These are phyloP conservation scores for Aegilops bicornis DNA, from an alignment of 176 grass and related monocot genomes.

Conservation along the genomic window DNA sequence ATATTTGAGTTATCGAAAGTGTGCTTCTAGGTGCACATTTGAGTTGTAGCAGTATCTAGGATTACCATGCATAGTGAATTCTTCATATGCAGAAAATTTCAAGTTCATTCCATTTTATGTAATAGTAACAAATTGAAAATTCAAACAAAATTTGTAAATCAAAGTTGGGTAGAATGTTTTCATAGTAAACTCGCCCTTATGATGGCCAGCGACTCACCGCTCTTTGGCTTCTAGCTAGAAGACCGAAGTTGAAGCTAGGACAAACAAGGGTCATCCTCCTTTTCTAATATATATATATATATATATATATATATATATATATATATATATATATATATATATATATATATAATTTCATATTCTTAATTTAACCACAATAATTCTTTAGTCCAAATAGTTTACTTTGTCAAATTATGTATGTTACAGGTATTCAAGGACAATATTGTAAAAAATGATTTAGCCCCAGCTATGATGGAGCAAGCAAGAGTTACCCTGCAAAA, in stretches of 20 bases:
- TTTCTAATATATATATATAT: too few species aligned
- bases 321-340: too few species aligned
- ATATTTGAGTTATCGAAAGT: too few species aligned
- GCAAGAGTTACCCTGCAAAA: not conserved
- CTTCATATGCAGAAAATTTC: not conserved
- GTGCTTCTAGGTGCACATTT: too few species aligned
- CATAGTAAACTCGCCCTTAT: not conserved
- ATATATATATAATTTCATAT: not conserved
- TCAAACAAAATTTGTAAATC: not conserved
- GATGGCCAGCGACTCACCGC: not conserved
- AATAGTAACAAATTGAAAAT: not conserved
- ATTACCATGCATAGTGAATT: not conserved
- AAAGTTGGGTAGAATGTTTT: too few species aligned
- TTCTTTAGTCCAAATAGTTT: not conserved
- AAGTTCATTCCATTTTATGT: too few species aligned
- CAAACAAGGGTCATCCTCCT: too few species aligned
- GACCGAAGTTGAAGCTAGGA: too few species aligned
- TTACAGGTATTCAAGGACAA: not conserved
- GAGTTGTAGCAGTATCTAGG: too few species aligned
- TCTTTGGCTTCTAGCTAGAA: not conserved
- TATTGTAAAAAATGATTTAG: not conserved
- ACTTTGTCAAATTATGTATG: not conserved
- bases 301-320: too few species aligned
- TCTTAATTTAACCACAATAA: not conserved
- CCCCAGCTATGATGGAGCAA: not conserved